Evolutionary conservation across 2,329 filamentous ascomycete genomes (phyloP), one percentile per base, ranked within the genome.

Genomic region (Metarhizium guizhouense): DNA sequence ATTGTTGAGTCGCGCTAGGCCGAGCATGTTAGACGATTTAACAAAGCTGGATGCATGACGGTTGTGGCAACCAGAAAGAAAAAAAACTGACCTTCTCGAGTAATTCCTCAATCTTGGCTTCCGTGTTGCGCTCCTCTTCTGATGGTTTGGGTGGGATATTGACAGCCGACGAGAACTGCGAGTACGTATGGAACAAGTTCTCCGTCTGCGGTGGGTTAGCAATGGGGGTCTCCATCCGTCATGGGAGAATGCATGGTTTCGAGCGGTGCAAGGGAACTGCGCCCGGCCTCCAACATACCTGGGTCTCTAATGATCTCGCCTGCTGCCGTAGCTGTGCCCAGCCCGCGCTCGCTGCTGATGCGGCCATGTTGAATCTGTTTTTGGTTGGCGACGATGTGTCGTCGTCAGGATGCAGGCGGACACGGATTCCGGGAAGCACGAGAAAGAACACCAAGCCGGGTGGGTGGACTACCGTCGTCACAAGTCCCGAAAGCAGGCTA

Each of bases 281-380:
- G 20, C 29, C 52, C 13, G 13, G 8, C 14, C 40, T 11, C 5
- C 11, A 29, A 32, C 70, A 61, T 77, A 95, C 93, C 81, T 97
- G 93, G 58, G 87, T 90, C 72, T 99, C 94, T 59, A 96, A 78
- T 48, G 85, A 83, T 65, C 94, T 82, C 59, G 91, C 90, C 74
- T 97, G 93, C 70, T 96, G 91, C 65, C 94, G 88, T 63, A 97
- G 81, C 75, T 96, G 91, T 67, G 90, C 86, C 94, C 94, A 99
- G 74, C 91, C 86, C 60, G 81, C 78, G 60, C 74, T 83, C 60
- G 81, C 75, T 49, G 76, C 73, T 57, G 76, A 71, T 62, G 77
- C 68, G 60, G 79, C 74, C 81, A 84, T 85, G 60, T 52, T 67
- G 48, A 30, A 6, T 45, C 30, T 16, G 25, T 2, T 13, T 42